phyloP scores from a whole-genome alignment of 208 protist species.

The Wallacemonas sp. region DNA sequence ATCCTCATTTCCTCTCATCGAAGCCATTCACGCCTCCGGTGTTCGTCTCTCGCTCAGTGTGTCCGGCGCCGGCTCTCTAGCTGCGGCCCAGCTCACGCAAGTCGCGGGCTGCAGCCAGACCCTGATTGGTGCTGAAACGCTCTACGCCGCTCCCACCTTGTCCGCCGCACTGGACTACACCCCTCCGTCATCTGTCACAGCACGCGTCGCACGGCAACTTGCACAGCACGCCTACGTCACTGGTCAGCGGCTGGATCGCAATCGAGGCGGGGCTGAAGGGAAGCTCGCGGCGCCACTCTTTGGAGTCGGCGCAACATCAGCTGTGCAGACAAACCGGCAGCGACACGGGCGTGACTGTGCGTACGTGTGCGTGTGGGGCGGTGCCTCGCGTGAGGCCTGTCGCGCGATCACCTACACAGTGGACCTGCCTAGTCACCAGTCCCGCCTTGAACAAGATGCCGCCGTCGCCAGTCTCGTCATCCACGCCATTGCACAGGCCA shows the following conservation, averaged over 20 bases:
- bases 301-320: slow-evolving; percentile 65
- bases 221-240: slow-evolving; percentile 61
- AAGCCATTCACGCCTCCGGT: slow-evolving; percentile 45
- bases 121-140: slow-evolving; percentile 41
- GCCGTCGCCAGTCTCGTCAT: slow-evolving; percentile 50
- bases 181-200: slow-evolving; percentile 34
- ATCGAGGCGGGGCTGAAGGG: not conserved
- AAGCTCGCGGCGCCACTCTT: slow-evolving; percentile 17
- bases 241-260: slow-evolving; percentile 5
- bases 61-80: slow-evolving; percentile 46
- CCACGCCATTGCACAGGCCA: slow-evolving; percentile 35
- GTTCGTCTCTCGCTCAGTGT: slow-evolving; percentile 40
- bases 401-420: slow-evolving; percentile 24
- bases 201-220: slow-evolving; percentile 37
- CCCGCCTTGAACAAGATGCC: slow-evolving; percentile 45
- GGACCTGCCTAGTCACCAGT: slow-evolving; percentile 27
- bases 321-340: slow-evolving; percentile 37
- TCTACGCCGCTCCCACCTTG: slow-evolving; percentile 38
- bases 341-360: slow-evolving; percentile 38
- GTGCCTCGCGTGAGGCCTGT: not conserved
- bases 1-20: slow-evolving; percentile 16
- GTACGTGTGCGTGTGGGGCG: slow-evolving; percentile 52
- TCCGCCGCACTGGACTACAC: slow-evolving; percentile 38
- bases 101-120: slow-evolving; percentile 64
- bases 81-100: slow-evolving; percentile 35